phyloP scores from a whole-genome alignment of 768 basidiomycete species.

The Pleurotus djamor region DNA sequence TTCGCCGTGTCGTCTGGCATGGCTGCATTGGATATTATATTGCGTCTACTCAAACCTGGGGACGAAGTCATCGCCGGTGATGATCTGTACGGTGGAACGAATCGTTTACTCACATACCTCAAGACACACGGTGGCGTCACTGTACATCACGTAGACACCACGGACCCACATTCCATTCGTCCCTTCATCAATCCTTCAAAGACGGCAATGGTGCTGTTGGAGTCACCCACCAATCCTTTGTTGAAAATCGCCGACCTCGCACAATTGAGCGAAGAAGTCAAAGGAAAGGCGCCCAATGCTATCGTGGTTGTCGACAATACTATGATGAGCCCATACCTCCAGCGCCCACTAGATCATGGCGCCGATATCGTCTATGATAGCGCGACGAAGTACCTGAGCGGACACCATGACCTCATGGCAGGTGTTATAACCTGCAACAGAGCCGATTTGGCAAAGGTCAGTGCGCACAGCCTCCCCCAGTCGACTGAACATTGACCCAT shows the following conservation, averaged over 20 bases:
- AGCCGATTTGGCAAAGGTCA: slow-evolving; percentile 85
- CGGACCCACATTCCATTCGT: slow-evolving; percentile 60
- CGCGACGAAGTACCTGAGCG: slow-evolving; percentile 95
- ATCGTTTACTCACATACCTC: slow-evolving; percentile 90
- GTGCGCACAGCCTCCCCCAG: slow-evolving; percentile 9
- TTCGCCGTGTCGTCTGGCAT: slow-evolving; percentile 96
- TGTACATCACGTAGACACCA: slow-evolving; percentile 94
- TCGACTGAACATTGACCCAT: slow-evolving; percentile 5
- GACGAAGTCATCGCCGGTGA: slow-evolving; percentile 95
- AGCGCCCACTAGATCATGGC: slow-evolving; percentile 92
- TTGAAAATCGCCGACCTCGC: slow-evolving; percentile 93
- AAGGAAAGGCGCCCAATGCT: slow-evolving; percentile 77
- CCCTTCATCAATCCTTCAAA: slow-evolving; percentile 68
- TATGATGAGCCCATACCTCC: slow-evolving; percentile 99
- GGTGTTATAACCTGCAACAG: slow-evolving; percentile 91
- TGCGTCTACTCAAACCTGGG: slow-evolving; percentile 93
- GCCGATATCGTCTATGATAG: slow-evolving; percentile 98
- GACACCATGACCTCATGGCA: slow-evolving; percentile 99
- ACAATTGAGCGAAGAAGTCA: slow-evolving; percentile 79
- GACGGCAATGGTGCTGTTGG: slow-evolving; percentile 93
- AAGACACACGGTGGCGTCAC: slow-evolving; percentile 83
- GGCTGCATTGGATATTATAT: slow-evolving; percentile 95
- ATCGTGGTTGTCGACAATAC: slow-evolving; percentile 94
- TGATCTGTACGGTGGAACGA: slow-evolving; percentile 97
- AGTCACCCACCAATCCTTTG: slow-evolving; percentile 96